A percentile compares a stretch with the other conserved stretches of the same genome.
Evolutionary conservation across 345 rosid genomes (phyloP).

Genomic region (Gossypium stocksii): DNA sequence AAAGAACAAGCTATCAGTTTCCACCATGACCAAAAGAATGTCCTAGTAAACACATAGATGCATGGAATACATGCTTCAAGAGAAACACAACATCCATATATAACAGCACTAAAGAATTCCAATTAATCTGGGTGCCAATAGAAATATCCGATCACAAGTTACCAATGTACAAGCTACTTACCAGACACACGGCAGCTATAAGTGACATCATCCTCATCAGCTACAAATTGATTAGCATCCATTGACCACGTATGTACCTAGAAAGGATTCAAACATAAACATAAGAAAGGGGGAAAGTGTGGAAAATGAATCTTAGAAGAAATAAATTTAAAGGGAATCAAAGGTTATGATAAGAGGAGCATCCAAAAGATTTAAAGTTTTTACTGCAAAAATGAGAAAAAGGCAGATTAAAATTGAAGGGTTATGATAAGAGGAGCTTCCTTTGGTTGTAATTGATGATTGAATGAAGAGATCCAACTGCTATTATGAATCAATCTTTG

Average conservation of each 20-base stretch:
- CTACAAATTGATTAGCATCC: constrained; percentile 86
- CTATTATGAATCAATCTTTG: not conserved
- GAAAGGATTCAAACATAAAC: constrained; percentile 12
- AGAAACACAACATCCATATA: not conserved
- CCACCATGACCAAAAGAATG: not conserved
- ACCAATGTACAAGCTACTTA: constrained; percentile 26
- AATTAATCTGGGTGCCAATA: not conserved
- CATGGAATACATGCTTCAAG: not conserved
- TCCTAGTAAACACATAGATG: not conserved
- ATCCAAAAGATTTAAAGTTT: not conserved
- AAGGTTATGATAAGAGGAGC: not conserved
- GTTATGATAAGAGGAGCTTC: no score
- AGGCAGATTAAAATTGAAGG: not conserved
- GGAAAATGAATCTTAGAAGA: not conserved
- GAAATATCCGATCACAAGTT: not conserved
- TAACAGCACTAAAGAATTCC: not conserved
- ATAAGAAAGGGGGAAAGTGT: not conserved
- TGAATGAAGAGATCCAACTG: not conserved
- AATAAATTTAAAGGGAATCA: not conserved
- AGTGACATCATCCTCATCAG: constrained; percentile 87
- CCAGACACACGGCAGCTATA: constrained; percentile 93
- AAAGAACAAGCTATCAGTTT: not conserved
- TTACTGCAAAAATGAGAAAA: not conserved
- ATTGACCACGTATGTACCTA: constrained; percentile 78
- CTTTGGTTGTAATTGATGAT: not conserved